A percentile compares a stretch with the other conserved stretches of the same genome.
Conservation (phyloP, 768 basidiomycete genomes). For the Auricularia heimuer region DNA sequence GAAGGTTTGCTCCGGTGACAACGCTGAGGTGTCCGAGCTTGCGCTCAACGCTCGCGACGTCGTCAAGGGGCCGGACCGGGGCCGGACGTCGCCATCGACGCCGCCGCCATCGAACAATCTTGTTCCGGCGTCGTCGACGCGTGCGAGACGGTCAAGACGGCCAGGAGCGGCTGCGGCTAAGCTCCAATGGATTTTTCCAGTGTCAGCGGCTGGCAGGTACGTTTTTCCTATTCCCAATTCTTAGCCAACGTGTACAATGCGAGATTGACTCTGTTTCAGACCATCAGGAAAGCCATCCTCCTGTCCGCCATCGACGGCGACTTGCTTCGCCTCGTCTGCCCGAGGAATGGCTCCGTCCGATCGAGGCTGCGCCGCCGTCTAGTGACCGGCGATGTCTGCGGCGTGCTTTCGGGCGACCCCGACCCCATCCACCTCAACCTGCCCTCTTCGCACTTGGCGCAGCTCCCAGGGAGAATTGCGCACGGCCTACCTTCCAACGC, state of each 20-base stretch:
- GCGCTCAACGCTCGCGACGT: slow-evolving; percentile 60
- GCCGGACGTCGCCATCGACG: slow-evolving; percentile 68
- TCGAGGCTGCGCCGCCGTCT: slow-evolving; percentile 68
- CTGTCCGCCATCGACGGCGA: slow-evolving; percentile 87
- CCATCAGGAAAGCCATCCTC: slow-evolving; percentile 99
- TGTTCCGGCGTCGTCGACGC: slow-evolving; percentile 91
- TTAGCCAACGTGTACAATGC: not conserved
- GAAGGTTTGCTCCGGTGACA: slow-evolving; percentile 94
- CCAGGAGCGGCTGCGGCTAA: slow-evolving; percentile 55
- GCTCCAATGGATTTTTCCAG: slow-evolving; percentile 99
- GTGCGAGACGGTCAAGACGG: slow-evolving; percentile 78
- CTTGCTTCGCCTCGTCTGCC: slow-evolving; percentile 88
- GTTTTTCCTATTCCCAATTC: slow-evolving; percentile 15
- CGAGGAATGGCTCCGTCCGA: slow-evolving; percentile 89
- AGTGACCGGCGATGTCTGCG: slow-evolving; percentile 80
- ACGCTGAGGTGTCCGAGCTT: slow-evolving; percentile 57
- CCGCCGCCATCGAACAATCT: slow-evolving; percentile 74
- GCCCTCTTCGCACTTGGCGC: slow-evolving; percentile 91
- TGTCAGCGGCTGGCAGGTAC: slow-evolving; percentile 95
- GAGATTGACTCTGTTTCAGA: slow-evolving; percentile 34
- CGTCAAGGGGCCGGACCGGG: slow-evolving; percentile 52
- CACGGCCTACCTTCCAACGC: slow-evolving; percentile 97
- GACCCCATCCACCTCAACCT: slow-evolving; percentile 99
- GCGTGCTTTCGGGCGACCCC: slow-evolving; percentile 91
- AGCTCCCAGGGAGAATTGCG: slow-evolving; percentile 91